These are phyloP conservation scores for Dactylella cylindrospora DNA, from an alignment of 2,329 filamentous ascomycete genomes.

Conservation along the genomic window DNA sequence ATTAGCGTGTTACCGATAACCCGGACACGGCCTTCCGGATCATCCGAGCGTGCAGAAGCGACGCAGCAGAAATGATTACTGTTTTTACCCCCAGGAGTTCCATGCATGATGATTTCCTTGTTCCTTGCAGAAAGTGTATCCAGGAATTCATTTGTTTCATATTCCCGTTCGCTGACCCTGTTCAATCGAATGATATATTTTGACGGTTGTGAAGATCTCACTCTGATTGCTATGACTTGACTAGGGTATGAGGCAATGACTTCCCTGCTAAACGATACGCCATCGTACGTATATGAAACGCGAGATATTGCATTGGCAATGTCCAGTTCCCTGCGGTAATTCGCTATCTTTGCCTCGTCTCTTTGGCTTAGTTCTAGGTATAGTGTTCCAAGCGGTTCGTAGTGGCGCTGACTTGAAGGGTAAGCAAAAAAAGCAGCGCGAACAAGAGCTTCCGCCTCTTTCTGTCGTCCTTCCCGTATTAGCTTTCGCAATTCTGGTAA, in stretches of 20 bases:
- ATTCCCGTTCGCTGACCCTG: slow-evolving; percentile 54
- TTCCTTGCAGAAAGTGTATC: slow-evolving; percentile 51
- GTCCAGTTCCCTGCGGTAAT: slow-evolving; percentile 54
- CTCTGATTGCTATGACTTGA: slow-evolving; percentile 52
- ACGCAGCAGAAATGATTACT: slow-evolving; percentile 51
- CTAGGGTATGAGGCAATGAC: slow-evolving; percentile 55
- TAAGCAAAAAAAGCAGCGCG: slow-evolving; percentile 55
- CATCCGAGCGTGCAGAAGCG: slow-evolving; percentile 49
- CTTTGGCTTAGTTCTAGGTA: slow-evolving; percentile 55
- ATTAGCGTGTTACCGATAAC: slow-evolving; percentile 52
- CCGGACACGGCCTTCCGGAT: slow-evolving; percentile 49
- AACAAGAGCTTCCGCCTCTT: slow-evolving; percentile 54
- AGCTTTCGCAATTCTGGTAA: slow-evolving; percentile 53
- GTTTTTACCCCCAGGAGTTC: slow-evolving; percentile 52
- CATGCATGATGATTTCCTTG: slow-evolving; percentile 51
- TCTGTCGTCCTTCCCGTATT: slow-evolving; percentile 53
- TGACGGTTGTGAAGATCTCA: slow-evolving; percentile 46
- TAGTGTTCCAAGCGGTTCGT: slow-evolving; percentile 55
- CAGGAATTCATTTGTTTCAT: slow-evolving; percentile 55
- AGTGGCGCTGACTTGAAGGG: slow-evolving; percentile 56
- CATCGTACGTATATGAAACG: slow-evolving; percentile 52
- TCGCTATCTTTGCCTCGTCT: slow-evolving; percentile 45
- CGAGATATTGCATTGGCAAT: slow-evolving; percentile 52
- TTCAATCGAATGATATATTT: slow-evolving; percentile 50
- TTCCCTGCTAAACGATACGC: slow-evolving; percentile 52